Evolutionary conservation across 805 yeast genomes (phyloP), one percentile per base, ranked within the genome.

Genomic region (Wickerhamomyces canadensis): DNA sequence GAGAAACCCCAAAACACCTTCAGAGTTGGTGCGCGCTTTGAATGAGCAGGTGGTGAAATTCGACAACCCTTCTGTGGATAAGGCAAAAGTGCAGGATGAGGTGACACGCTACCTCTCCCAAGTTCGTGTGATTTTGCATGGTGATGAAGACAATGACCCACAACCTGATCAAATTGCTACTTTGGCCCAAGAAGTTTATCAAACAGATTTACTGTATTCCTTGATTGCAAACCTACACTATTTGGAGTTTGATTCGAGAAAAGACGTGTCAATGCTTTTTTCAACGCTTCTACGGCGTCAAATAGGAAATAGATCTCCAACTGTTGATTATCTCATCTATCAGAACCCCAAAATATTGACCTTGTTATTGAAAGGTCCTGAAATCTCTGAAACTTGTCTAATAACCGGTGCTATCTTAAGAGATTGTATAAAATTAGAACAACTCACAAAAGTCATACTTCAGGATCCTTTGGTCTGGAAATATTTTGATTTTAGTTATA

Each of bases 161-260:
- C 76, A 71, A 37, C 65, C 68, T 2, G 64, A 57, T 33, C 59
- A 38, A 21, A 76, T 86, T 25, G 78, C 84, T 12, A 77, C 68
- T 25, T 64, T 93, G 36, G 86, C 95, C 9, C 84, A 79, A 48
- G 96, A 89, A 47, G 78, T 87, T 2, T 84, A 84, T 52, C 60
- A 73, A 8, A 67, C 83, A 1, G 95, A 88, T 55, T 65, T 84
- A 40, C 70, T 93, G 24, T 74, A 72, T 45, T 68, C 69, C 17
- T 61, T 93, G 43, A 66, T 86, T 12, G 56, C 64, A 15, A 74
- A 79, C 51, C 64, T 93, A 38, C 64, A 64, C n/a, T 68, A 70
- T 24, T 69, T 93, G 38, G 96, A 87, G 45, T 89, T 93, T 61
- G 98, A 93, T 55, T 78, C 94, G 31, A 70, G 96, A 38, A 88